Base-by-base conservation (phyloP, 2,329 filamentous ascomycete species). In the Claviceps capensis region DNA sequence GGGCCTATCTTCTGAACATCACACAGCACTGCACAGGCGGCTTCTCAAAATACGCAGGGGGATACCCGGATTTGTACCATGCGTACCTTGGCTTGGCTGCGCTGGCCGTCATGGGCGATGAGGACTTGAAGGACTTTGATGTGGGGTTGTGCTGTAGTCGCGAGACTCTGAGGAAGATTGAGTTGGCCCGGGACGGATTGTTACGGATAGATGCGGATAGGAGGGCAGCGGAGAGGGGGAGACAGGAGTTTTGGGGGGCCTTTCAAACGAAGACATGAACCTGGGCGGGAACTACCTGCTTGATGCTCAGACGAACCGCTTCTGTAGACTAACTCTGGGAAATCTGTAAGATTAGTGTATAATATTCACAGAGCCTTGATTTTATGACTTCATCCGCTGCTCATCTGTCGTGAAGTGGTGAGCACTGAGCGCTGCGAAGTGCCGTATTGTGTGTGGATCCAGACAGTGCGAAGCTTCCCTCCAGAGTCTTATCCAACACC, bases 1-100 rank as follows among this genome's bases (percentile, higher is more conserved):
- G 88, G n/a, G 76, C 77, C 48, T 97, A 93, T 67, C 73, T 98
- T 13, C 75, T 96, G 9, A 81, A 86, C 49, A 84, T 89, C 63
- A 95, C 88, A 1, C 88, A 96, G 63, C 91, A 97, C 66, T 65
- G 80, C 17, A 85, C 96, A 23, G 87, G 87, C 44, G 87, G 87
- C 1, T 93, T 93, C 65, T 79, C 81, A n/a, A 91, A 93, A 62
- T 67, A 74, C 11, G 79, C 82, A 0, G 82, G 81, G 5, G 75
- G 78, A 13, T 78, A 78, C 45, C 86, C 86, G 13, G 86, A 88
- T 70, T 74, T 97, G 26, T 88, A 95, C 59, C 93, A 98, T 64
- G 86, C 86, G 0, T 96, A 90, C 64, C 77, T 97, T 34, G 93
- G 89, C 0, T 76, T 97, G 37, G 86, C 88, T 2, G 84, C 86